Evolutionary conservation across 768 basidiomycete species (phyloP), one percentile per base, ranked within the genome.

Genomic region (Boletus tylopilopsis): DNA sequence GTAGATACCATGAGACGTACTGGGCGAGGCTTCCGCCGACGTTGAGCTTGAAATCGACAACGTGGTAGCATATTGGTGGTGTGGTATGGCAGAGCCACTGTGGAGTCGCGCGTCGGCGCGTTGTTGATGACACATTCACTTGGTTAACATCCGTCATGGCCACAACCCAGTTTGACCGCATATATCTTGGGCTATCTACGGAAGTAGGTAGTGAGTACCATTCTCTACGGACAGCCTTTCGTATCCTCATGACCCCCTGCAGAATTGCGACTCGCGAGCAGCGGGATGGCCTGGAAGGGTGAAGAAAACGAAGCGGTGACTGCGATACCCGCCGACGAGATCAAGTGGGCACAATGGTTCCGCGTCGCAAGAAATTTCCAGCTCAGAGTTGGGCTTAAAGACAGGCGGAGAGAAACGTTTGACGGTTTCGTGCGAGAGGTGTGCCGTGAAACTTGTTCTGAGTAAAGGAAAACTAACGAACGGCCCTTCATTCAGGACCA

Each of bases 221-320:
- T 41, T 39, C 22, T 23, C 25, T 9, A 13, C 4, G 6, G 25
- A 16, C 32, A 0, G 25, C 33, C 2, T 5, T 42, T 10, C 19
- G 24, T 27, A 22, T 10, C 9, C 46, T 50, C 37, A 64, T 34
- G 41, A 8, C 30, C 29, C 30, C n/a, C 10, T 3, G 10, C 13
- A 91, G 89, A 90, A 73, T 76, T 98, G 53, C 92, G 96, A 56
- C 77, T 99, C 58, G 94, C 93, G 11, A 63, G 77, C 40, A 89
- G 85, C 57, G 96, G 96, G 38, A 85, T 98, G 75, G 96, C 92
- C 6, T 98, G 96, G 96, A 97, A 86, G 55, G 87, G 81, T 36
- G 78, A 80, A 40, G 88, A 90, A 16, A 76, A 73, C 13, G 82
- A 84, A 36, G 70, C 73, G 4, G 78, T 84, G 35, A 75, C 76